Percentiles rank a stretch among this genome's conserved stretches.
Evolutionary conservation across 2,329 filamentous ascomycete species (phyloP).

Genomic region (Xylaria sp.): DNA sequence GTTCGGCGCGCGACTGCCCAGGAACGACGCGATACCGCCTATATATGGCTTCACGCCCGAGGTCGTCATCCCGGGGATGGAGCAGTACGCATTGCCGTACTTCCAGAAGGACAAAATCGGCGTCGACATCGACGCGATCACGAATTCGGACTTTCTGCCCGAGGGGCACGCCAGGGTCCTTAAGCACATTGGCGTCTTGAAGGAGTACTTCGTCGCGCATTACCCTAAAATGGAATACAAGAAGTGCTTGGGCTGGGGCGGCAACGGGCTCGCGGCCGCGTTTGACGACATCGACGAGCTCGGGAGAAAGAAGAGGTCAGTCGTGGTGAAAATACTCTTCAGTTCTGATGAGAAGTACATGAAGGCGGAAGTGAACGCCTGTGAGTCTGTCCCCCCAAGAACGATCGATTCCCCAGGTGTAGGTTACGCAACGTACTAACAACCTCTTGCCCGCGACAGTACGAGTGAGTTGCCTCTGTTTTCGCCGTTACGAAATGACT

Average conservation of each 20-base stretch:
- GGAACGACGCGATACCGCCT: background rate
- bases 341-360: background rate
- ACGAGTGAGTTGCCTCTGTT: background rate
- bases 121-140: background rate
- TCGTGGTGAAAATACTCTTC: slow-evolving; percentile 21
- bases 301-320: background rate
- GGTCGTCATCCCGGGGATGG: background rate
- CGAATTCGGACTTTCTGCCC: background rate
- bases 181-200: background rate
- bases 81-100: background rate
- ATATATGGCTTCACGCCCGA: background rate
- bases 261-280: slow-evolving; percentile 21
- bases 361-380: background rate
- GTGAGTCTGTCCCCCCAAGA: background rate
- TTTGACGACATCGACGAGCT: background rate
- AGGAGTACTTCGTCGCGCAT: background rate
- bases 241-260: slow-evolving; percentile 22
- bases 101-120: background rate
- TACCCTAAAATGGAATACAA: slow-evolving; percentile 2
- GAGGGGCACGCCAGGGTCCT: background rate
- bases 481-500: background rate
- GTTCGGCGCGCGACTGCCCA: background rate
- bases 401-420: background rate
- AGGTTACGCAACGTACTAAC: background rate
- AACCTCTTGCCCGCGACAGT: background rate